These are phyloP conservation scores for Orbilia oligospora DNA, from an alignment of 2,329 filamentous ascomycete genomes.

Conservation along the genomic window DNA sequence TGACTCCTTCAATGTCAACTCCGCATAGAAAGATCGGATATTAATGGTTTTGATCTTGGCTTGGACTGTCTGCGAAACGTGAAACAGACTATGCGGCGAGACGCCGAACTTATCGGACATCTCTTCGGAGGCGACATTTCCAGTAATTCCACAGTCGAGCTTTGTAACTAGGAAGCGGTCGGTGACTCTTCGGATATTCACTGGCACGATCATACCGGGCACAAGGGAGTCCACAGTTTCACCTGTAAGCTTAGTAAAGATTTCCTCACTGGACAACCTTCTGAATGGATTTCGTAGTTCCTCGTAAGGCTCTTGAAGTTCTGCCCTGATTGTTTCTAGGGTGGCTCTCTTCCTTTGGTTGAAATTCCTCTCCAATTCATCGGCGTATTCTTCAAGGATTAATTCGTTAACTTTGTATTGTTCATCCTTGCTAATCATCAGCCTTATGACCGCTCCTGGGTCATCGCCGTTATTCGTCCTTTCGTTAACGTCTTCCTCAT, in stretches of 20 bases:
- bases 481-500: constrained; percentile 97
- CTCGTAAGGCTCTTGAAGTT: constrained; percentile 92
- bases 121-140: constrained; percentile 85
- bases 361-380: constrained; percentile 92
- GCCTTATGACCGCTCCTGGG: constrained; percentile 88
- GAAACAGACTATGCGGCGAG: constrained; percentile 74
- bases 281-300: constrained; percentile 88
- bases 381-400: constrained; percentile 95
- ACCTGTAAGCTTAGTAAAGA: constrained; percentile 97
- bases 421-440: constrained; percentile 93
- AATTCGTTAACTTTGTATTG: constrained; percentile 97
- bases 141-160: constrained; percentile 94
- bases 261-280: constrained; percentile 78
- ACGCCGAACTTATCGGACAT: constrained; percentile 79
- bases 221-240: constrained; percentile 87
- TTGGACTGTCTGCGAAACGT: constrained; percentile 84
- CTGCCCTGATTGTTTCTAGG: constrained; percentile 93
- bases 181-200: constrained; percentile 88
- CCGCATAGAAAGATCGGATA: constrained; percentile 85
- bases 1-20: constrained; percentile 87
- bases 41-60: constrained; percentile 91
- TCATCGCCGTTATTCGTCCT: constrained; percentile 88
- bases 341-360: constrained; percentile 96
- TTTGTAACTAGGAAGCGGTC: constrained; percentile 94
- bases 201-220: constrained; percentile 92